Percentiles rank a stretch among this genome's conserved stretches.
phyloP scores from a whole-genome alignment of 257 asterid genomes.

The Oldenlandia corymbosa region DNA sequence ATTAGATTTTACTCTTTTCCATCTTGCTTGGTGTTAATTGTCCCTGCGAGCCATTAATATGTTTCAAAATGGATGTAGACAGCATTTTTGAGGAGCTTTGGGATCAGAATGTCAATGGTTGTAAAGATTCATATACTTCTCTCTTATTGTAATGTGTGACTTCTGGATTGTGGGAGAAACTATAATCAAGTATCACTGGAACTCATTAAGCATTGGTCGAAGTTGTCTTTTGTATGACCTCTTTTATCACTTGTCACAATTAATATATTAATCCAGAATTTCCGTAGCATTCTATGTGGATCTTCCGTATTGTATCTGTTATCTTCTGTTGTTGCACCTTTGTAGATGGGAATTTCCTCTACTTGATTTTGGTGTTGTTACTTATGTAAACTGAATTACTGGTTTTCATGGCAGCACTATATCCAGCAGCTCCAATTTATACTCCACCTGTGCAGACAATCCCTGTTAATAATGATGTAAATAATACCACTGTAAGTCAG shows the following conservation, averaged over 20 bases:
- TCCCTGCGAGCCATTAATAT: neutral
- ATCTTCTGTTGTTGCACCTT: neutral
- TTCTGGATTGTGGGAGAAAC: neutral
- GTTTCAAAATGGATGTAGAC: neutral
- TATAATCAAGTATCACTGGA: neutral
- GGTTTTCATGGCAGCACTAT: slow-evolving; percentile 47
- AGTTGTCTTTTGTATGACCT: neutral
- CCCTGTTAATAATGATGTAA: slow-evolving; percentile 69
- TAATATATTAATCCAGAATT: neutral
- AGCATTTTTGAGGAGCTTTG: neutral
- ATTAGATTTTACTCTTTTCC: neutral
- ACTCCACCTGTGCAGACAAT: slow-evolving; percentile 62
- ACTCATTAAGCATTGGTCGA: neutral
- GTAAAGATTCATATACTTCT: neutral
- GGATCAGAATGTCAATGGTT: neutral
- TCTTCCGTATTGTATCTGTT: neutral
- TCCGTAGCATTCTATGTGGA: neutral
- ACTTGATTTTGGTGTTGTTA: neutral
- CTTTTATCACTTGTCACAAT: neutral
- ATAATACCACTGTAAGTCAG: slow-evolving; percentile 77
- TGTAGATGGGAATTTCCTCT: neutral
- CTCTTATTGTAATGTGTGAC: neutral
- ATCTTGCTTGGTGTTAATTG: neutral
- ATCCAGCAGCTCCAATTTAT: slow-evolving; percentile 60
- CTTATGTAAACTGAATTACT: neutral